Base-by-base conservation (phyloP, 2,329 filamentous ascomycete genomes). In the Epichloe sibirici region DNA sequence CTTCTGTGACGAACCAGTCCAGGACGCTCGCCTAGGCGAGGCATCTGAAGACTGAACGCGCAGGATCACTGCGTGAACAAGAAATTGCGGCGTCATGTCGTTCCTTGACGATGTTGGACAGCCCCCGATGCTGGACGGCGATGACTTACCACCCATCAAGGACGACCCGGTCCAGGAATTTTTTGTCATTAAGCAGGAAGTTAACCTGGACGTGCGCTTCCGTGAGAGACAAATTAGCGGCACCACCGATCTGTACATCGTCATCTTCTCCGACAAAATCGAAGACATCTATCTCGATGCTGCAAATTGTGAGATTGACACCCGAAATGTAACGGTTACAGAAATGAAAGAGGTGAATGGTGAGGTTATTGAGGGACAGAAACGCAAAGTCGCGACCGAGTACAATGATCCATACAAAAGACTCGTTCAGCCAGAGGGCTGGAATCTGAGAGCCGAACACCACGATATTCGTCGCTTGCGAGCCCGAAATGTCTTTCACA, bases 161-260 rank as follows among this genome's bases (percentile, higher is more conserved):
- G 70, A 73, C 55, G 55, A 57, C 8, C 64, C 66, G 4, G 59
- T 71, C 3, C 66, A 69, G 15, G 68, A 71, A 28, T 74, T 71
- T 71, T 52, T 77, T 42, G 72, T 97, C 53, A 77, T 88, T 51
- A 85, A 90, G 69, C 91, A 97, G 70, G 87, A 88, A 66, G 84
- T 98, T 48, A 85, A 90, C 61, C 75, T 98, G 55, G 90, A 97
- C 62, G 76, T 98, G 64, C 87, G 95, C 70, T 94, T 98, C 66
- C 77, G 79, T 57, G 80, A 79, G 51, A 85, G 83, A 68, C 79
- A 76, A 62, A 72, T 97, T 62, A 83, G 79, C 56, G 93, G 93
- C 49, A 85, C 80, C 57, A 88, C 87, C 8, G 85, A 90, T 59
- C 86, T 98, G 59, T 86, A 84, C 34, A 81, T 97, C 51, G 83